Base-by-base conservation (phyloP, 2,329 filamentous ascomycete species). In the Metarhizium humberi region DNA sequence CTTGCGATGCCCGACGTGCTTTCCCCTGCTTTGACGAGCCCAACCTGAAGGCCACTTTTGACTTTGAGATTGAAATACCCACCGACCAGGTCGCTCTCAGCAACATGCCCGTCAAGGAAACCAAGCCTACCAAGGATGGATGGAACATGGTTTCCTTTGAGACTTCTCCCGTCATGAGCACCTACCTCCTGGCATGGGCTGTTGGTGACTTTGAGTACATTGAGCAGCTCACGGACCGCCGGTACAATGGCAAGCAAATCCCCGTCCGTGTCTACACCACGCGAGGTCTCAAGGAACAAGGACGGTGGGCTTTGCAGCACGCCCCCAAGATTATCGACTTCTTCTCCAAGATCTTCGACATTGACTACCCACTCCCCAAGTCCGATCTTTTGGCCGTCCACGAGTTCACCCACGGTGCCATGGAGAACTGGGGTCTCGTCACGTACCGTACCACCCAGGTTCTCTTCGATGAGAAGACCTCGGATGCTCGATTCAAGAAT, bases 1-100 rank as follows among this genome's bases (percentile, higher is more conserved):
- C 92, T 49, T 96, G 91, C 66, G 94, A 99, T 73, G 94, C 94
- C 58, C 87, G 94, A 61, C 82, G 92, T 62, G 92, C 94, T 8
- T 96, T 99, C 74, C 94, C 94, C 50, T 99, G 94, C 75, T 97
- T 97, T 67, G 94, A 99, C 67, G 94, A 99, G 75, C 94, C 94
- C 46, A 96, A 95, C 66, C 80, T 97, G 60, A 99, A 99, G 75
- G 90, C 94, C 11, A 92, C 91, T 2, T 97, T 96, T 67, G 92
- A 96, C 70, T 88, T 99, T 57, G 81, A 91, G 65, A 87, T 99
- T 59, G 92, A 97, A 74, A 81, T 96, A 50, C 92, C 94, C 16
- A 85, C 87, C 50, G 90, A 92, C 62, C 87, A 94, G 71, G 86
- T 90, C 45, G 94, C 91, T 14, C 78, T 97, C 49, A 95, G 90